These are phyloP conservation scores for Kwoniella dejecticola DNA, from an alignment of 768 basidiomycete species.

Conservation along the genomic window DNA sequence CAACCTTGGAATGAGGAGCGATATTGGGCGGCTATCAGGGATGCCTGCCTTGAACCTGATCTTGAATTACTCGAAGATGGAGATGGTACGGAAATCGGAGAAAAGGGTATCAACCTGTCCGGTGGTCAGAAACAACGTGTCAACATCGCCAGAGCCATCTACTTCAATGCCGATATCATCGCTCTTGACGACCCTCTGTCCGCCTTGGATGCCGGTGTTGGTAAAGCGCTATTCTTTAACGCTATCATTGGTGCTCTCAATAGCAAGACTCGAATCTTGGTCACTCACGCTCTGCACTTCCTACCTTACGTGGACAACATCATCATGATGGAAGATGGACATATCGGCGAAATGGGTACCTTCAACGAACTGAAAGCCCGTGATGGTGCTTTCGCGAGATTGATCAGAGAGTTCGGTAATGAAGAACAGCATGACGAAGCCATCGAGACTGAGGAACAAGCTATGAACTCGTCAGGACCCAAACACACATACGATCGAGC, in stretches of 20 bases:
- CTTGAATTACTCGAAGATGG: slow-evolving; percentile 73
- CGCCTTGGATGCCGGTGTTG: slow-evolving; percentile 91
- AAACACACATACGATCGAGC: slow-evolving; percentile 54
- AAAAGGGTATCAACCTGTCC: slow-evolving; percentile 83
- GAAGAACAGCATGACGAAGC: slow-evolving; percentile 62
- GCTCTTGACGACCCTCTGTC: slow-evolving; percentile 80
- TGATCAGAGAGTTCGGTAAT: slow-evolving; percentile 75
- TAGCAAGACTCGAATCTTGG: slow-evolving; percentile 79
- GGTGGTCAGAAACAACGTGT: slow-evolving; percentile 77
- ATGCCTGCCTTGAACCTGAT: slow-evolving; percentile 78
- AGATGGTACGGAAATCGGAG: slow-evolving; percentile 81
- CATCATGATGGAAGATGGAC: slow-evolving; percentile 73
- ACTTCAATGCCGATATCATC: slow-evolving; percentile 81
- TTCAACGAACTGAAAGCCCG: slow-evolving; percentile 70
- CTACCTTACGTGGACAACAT: slow-evolving; percentile 85
- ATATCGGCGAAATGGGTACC: slow-evolving; percentile 76
- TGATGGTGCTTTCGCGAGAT: slow-evolving; percentile 69
- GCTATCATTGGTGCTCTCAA: slow-evolving; percentile 67
- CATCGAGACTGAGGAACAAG: slow-evolving; percentile 57
- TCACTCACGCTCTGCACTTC: slow-evolving; percentile 90
- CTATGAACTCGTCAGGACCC: slow-evolving; percentile 49
- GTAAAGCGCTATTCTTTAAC: slow-evolving; percentile 81
- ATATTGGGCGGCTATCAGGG: slow-evolving; percentile 77
- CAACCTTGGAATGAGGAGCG: slow-evolving; percentile 74
- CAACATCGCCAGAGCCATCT: slow-evolving; percentile 83